A percentile compares a stretch with the other conserved stretches of the same genome.
These are phyloP conservation scores for Fragilaria crotonensis DNA, from an alignment of 108 stramenopile species.

Conservation along the genomic window DNA sequence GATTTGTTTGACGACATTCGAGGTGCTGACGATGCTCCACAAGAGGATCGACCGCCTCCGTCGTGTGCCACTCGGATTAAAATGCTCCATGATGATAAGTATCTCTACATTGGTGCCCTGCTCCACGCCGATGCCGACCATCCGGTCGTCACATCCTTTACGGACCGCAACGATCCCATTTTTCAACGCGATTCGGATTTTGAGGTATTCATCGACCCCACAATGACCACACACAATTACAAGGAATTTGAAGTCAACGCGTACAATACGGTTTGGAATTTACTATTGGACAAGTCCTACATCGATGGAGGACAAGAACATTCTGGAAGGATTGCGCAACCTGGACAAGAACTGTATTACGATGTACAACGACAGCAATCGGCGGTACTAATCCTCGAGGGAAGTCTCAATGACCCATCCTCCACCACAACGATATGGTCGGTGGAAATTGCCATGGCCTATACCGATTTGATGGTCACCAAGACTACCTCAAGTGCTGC, in stretches of 20 bases:
- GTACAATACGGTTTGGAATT: slow-evolving; percentile 77
- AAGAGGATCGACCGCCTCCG: slow-evolving; percentile 25
- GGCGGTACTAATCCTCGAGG: slow-evolving; percentile 27
- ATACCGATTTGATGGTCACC: slow-evolving; percentile 29
- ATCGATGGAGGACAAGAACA: slow-evolving; percentile 69
- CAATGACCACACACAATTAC: slow-evolving; percentile 64
- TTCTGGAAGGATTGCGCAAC: slow-evolving; percentile 60
- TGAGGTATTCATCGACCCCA: slow-evolving; percentile 84
- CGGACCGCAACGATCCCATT: slow-evolving; percentile 71
- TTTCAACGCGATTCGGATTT: slow-evolving; percentile 77
- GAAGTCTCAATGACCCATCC: slow-evolving; percentile 30
- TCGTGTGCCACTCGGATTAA: slow-evolving; percentile 57
- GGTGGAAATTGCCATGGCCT: slow-evolving; percentile 60
- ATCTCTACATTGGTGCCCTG: slow-evolving; percentile 64
- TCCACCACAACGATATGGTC: slow-evolving; percentile 32
- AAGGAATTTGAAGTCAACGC: slow-evolving; percentile 90
- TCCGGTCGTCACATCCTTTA: slow-evolving; percentile 29
- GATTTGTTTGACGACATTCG: slow-evolving; percentile 76
- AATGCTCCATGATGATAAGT: slow-evolving; percentile 73
- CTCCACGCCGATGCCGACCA: slow-evolving; percentile 20
- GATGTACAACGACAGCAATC: slow-evolving; percentile 47
- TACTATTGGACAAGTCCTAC: slow-evolving; percentile 82
- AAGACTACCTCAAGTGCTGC: background rate
- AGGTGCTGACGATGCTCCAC: slow-evolving; percentile 29
- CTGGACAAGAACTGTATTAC: slow-evolving; percentile 42